Evolutionary conservation across 169 alveolate species (phyloP).

Genomic region (Cytauxzoon felis): DNA sequence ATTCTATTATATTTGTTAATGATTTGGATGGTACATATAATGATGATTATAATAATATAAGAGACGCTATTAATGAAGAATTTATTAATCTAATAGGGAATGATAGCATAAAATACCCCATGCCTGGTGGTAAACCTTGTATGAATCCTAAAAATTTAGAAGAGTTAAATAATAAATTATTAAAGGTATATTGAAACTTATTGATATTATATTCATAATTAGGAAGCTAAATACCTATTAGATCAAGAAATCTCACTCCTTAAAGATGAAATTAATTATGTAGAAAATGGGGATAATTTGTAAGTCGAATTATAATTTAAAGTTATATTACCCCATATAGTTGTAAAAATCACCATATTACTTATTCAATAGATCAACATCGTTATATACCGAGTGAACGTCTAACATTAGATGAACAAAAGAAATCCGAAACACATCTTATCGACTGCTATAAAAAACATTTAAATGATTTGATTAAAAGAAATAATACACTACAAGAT

Average conservation of each 20-base stretch:
- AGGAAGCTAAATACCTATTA: conserved; percentile 31
- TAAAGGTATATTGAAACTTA: neutral
- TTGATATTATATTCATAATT: neutral
- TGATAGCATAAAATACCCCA: conserved; percentile 55
- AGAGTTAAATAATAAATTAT: neutral
- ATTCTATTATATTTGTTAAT: conserved; percentile 37
- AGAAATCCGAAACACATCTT: conserved; percentile 6
- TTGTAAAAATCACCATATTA: conserved; percentile 15
- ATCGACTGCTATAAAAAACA: conserved; percentile 21
- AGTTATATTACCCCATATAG: neutral
- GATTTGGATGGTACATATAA: conserved; percentile 11
- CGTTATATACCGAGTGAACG: conserved; percentile 35
- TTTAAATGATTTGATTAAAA: conserved; percentile 25
- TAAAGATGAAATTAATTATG: neutral
- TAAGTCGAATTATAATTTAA: neutral
- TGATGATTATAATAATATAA: neutral
- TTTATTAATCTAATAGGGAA: conserved; percentile 20
- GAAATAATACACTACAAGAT: conserved; percentile 43
- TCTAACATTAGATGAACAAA: conserved; percentile 24
- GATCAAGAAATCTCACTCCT: conserved; percentile 10
- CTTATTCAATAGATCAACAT: conserved; percentile 14
- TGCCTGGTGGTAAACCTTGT: conserved; percentile 57
- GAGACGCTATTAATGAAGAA: conserved; percentile 49
- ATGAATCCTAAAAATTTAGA: neutral
- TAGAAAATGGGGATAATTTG: neutral